Percentiles rank a stretch among this genome's conserved stretches.
phyloP scores from a whole-genome alignment of 148 eudicot species.

The Rhododendron molle region DNA sequence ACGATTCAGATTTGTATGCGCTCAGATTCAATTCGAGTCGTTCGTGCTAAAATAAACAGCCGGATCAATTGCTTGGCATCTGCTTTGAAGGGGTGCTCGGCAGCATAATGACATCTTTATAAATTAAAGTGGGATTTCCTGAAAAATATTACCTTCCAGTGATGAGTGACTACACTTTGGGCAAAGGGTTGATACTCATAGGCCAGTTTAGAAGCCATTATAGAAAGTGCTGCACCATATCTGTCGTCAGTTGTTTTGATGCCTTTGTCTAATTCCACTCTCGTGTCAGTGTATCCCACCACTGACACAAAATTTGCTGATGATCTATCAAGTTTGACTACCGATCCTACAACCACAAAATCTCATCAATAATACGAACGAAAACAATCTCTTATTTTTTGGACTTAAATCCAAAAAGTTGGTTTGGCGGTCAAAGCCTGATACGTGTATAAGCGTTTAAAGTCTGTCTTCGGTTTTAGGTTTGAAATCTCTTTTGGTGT shows the following conservation, averaged over 20 bases:
- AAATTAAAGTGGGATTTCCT: neutral
- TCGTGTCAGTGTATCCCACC: constrained; percentile 28
- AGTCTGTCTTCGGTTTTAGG: too few species aligned
- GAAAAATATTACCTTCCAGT: constrained; percentile 39
- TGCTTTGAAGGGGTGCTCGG: too few species aligned
- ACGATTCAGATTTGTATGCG: too few species aligned
- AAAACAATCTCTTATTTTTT: too few species aligned
- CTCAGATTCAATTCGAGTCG: too few species aligned
- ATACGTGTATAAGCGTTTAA: too few species aligned
- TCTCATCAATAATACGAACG: neutral
- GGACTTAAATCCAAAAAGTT: too few species aligned
- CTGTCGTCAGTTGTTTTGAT: constrained; percentile 12
- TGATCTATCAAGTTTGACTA: constrained; percentile 24
- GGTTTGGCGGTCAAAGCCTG: too few species aligned
- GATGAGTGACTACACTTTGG: constrained; percentile 18
- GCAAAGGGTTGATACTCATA: constrained; percentile 33
- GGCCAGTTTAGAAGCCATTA: constrained; percentile 41
- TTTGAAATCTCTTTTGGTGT: too few species aligned
- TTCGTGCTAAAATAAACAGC: too few species aligned
- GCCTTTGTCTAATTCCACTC: constrained; percentile 30
- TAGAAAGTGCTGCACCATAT: constrained; percentile 25
- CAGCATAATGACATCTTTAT: too few species aligned
- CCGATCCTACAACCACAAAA: constrained; percentile 17
- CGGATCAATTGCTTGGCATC: too few species aligned
- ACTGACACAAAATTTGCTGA: constrained; percentile 26